phyloP scores from a whole-genome alignment of 2,329 filamentous ascomycete species.

The Botrytis porri region DNA sequence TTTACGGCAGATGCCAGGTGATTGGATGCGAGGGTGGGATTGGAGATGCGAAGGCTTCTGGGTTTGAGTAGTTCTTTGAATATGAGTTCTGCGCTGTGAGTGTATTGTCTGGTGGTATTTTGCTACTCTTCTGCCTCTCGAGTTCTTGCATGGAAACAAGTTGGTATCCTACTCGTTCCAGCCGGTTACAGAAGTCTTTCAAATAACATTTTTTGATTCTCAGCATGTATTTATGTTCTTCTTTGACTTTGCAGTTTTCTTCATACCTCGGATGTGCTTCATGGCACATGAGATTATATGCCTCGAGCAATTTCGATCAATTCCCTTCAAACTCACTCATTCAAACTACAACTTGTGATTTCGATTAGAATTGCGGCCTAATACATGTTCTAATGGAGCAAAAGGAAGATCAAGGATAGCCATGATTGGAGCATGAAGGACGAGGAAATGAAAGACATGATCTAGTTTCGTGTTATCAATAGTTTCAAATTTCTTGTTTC shows the following conservation, averaged over 20 bases:
- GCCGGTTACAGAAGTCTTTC: too few relatives aligned
- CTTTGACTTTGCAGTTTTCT: background rate
- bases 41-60: too few relatives aligned
- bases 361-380: background rate
- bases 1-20: too few relatives aligned
- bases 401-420: too few relatives aligned
- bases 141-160: too few relatives aligned
- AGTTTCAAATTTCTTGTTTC: background rate
- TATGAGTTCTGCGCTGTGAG: too few relatives aligned
- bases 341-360: background rate
- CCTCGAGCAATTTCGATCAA: fast-evolving
- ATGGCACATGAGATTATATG: background rate
- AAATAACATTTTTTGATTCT: too few relatives aligned
- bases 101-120: too few relatives aligned
- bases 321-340: background rate
- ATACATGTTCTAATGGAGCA: background rate
- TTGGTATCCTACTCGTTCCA: too few relatives aligned
- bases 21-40: too few relatives aligned
- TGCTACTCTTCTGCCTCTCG: too few relatives aligned
- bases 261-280: background rate
- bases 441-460: background rate
- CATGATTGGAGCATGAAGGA: background rate
- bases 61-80: too few relatives aligned
- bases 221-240: background rate
- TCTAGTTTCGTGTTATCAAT: background rate